phyloP scores from a whole-genome alignment of 345 rosid species.

The Lumnitzera racemosa region DNA sequence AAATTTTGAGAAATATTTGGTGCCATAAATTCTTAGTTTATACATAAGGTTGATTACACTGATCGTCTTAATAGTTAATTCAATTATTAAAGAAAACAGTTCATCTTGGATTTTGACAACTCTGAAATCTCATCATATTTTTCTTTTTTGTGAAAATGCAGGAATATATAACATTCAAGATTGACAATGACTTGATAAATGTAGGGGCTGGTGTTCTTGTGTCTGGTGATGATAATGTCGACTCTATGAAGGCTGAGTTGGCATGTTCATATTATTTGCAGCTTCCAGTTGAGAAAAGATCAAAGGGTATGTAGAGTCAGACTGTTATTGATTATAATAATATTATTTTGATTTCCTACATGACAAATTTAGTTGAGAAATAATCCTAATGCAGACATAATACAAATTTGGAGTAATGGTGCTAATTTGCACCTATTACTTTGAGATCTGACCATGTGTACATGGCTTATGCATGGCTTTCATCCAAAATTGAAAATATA shows the following conservation, averaged over 20 bases:
- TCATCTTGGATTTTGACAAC: no score
- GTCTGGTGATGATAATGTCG: conserved; percentile 28
- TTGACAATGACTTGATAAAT: conserved; percentile 39
- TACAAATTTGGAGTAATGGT: no score
- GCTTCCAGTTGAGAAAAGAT: conserved; percentile 66
- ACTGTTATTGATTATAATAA: conserved; percentile 3
- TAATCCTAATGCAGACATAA: not conserved
- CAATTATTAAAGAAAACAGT: no score
- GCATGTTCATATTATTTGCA: conserved; percentile 78
- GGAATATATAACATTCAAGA: conserved; percentile 44
- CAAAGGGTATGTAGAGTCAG: conserved; percentile 46
- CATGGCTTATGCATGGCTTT: no score
- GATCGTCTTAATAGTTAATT: no score
- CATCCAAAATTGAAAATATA: no score
- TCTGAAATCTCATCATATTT: no score
- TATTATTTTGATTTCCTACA: no score
- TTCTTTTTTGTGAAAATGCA: conserved; percentile 25
- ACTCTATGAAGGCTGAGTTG: conserved; percentile 67
- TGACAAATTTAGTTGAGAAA: not conserved
- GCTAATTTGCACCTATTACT: no score
- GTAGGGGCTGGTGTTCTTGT: conserved; percentile 31
- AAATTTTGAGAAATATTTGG: not conserved
- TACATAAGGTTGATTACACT: no score
- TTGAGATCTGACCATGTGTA: no score
- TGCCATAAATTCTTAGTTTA: not conserved